Evolutionary conservation across 1,139 yeast species (phyloP), one percentile per base, ranked within the genome.

Genomic region (Blastobotrys niveus): DNA sequence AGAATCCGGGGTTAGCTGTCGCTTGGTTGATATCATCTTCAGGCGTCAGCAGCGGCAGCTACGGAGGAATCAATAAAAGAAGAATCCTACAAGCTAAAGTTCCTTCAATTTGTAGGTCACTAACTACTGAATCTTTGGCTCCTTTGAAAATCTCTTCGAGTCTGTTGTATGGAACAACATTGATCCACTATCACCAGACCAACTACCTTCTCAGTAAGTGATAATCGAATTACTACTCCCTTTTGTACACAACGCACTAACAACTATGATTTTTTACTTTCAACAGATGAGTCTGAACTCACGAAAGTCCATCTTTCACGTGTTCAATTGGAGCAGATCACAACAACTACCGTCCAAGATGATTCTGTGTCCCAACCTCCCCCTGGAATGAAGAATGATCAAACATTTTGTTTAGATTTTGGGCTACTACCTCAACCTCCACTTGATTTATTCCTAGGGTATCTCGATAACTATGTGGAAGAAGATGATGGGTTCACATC

Each of bases 21-120:
- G 54, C 56, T 2, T 53, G 56, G 56, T 22, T 51, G 15, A 38
- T 52, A 35, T 48, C 56, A 18, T 50, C 56, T 1, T n/a, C n/a
- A n/a, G n/a, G n/a, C n/a, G n/a, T n/a, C n/a, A n/a, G n/a, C n/a
- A 36, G 50, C 22, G 56, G 55, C 12, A 25, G 31, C 24, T 34
- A 26, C 26, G 35, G 21, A 22, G 19, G 35, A 14, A 19, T 50
- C 14, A 19, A 30, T 9, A 47, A 45, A 38, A 35, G 41, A n/a
- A 37, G 32, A 3, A 42, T 48, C 12, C 14, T 30, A 18, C 3
- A 33, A 5, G 34, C 41, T 20, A 34, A 27, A 2, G 31, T 46
- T 12, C 18, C 34, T 10, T 42, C 37, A 5, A 20, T 44, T 17
- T 46, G 49, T 22, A 35, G 31, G 4, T 15, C 30, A 10, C 15